Evolutionary conservation across 331 rosid genomes (phyloP), one percentile per base, ranked within the genome.

Genomic region (Rosa hybrid): DNA sequence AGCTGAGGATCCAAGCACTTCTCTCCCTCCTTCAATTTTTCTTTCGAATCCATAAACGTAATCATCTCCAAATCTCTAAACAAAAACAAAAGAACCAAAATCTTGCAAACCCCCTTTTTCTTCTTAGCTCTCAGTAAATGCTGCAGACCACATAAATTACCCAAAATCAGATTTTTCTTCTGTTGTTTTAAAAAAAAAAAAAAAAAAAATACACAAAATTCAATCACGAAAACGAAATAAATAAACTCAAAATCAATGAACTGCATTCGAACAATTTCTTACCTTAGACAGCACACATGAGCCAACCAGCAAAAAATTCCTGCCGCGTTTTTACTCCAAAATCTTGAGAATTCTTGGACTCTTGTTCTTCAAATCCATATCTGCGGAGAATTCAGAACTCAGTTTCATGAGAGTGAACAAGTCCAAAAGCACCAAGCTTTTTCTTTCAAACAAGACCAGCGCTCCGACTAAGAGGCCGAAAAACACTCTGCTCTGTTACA

Each of bases 1-100:
- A 95, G 85, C 72, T 90, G 94, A 80, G 96, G 91, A 80, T 93
- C 97, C 81, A 95, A 84, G 72, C 90, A 89, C 84, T 83, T 91
- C 10, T 89, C 98, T 69, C 77, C 89, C 77, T 88, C 94, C 81
- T 90, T 88, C 74, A 83, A 27, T 72, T 93, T 90, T 79, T 93
- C 96, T 51, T 89, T 93, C 39, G 98, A 77, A 50, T 95, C 97
- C 93, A 95, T 88, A 77, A 96, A 93, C n/a, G 94, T 85, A 86
- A 93, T 90, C 97, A 96, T 96, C 86, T 89, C 88, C 54, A 38
- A 68, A 72, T 48, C 9, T 27, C 23, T 16, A 6, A 39, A 14
- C 45, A 48, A 8, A 8, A 30, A 30, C 18, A 60, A 30, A 30
- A 16, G 56, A 48, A 12, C 9, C 34, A 42, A 41, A 64, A 23